These are phyloP conservation scores for Acanthamoeba pearcei DNA, from an alignment of 208 protist genomes.

Conservation along the genomic window DNA sequence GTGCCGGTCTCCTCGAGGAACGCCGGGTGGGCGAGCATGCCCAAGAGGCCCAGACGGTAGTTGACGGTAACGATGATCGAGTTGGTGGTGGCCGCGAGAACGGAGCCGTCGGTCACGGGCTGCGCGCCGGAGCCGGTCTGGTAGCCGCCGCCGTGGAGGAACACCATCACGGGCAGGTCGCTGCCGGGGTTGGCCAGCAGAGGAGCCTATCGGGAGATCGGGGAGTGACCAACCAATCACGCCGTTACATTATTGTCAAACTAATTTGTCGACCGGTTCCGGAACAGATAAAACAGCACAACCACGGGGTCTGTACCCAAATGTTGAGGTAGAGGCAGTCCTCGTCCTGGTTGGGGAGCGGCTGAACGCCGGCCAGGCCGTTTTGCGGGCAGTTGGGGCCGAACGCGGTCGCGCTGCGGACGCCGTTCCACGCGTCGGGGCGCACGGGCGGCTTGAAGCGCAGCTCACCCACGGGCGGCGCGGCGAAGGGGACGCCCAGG, in stretches of 20 bases:
- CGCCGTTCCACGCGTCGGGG: background rate
- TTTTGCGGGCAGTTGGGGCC: slow-evolving; percentile 35
- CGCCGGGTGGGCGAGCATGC: slow-evolving; percentile 79
- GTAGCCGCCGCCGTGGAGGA: slow-evolving; percentile 74
- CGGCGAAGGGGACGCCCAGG: slow-evolving; percentile 13
- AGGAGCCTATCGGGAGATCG: background rate
- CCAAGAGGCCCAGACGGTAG: slow-evolving; percentile 86
- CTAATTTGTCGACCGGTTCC: background rate
- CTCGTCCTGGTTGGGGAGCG: slow-evolving; percentile 12
- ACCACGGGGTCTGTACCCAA: no score
- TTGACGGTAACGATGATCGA: slow-evolving; percentile 87
- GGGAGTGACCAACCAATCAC: background rate
- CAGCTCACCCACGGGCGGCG: background rate
- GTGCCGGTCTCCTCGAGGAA: slow-evolving; percentile 66
- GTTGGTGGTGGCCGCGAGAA: slow-evolving; percentile 37
- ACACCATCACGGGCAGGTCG: slow-evolving; percentile 77
- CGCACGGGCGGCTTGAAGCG: background rate
- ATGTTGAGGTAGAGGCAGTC: slow-evolving; percentile 76
- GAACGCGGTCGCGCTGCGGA: background rate
- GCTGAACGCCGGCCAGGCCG: background rate
- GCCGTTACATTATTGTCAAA: background rate
- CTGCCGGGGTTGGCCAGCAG: background rate
- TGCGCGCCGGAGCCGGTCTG: slow-evolving; percentile 65
- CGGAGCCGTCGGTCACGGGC: slow-evolving; percentile 24
- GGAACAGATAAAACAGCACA: background rate